Conservation (phyloP, 768 basidiomycete species). For the Termitomyces sp. region DNA sequence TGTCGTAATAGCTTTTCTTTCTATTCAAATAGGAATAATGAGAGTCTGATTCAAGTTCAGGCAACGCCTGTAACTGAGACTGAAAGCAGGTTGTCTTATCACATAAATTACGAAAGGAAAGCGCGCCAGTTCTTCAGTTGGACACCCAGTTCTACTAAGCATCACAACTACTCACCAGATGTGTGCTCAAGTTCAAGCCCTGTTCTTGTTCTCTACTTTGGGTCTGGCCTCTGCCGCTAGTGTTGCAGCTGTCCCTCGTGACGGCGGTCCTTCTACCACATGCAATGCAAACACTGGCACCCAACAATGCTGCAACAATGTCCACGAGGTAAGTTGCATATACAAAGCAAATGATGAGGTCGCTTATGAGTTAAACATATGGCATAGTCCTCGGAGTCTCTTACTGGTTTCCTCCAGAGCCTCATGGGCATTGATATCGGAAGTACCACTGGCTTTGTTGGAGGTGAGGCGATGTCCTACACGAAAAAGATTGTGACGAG, state of each 20-base stretch:
- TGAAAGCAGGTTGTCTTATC: neutral
- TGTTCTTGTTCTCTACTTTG: constrained; percentile 9
- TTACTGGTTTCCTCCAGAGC: constrained; percentile 1
- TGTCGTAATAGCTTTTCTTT: neutral
- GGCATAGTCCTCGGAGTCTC: constrained; percentile 1
- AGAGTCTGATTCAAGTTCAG: neutral
- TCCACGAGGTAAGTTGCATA: neutral
- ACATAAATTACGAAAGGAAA: constrained; percentile 2
- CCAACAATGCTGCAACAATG: too few relatives aligned
- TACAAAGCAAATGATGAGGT: too few relatives aligned
- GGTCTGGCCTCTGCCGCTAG: constrained; percentile 6
- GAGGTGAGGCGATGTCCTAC: constrained; percentile 2
- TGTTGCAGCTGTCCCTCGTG: constrained; percentile 2
- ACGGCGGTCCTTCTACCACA: neutral
- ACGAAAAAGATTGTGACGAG: neutral
- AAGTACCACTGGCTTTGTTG: constrained; percentile 2
- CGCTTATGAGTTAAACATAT: too few relatives aligned
- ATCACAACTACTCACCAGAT: constrained; percentile 5
- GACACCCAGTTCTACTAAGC: constrained; percentile 12
- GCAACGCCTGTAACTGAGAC: too few relatives aligned
- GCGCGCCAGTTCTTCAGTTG: constrained; percentile 3
- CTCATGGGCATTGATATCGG: constrained; percentile 8
- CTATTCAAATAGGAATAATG: neutral
- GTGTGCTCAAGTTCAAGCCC: constrained; percentile 7
- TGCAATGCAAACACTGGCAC: constrained; percentile 7